Base-by-base conservation (phyloP, 768 basidiomycete genomes). In the Filobasidium floriforme region DNA sequence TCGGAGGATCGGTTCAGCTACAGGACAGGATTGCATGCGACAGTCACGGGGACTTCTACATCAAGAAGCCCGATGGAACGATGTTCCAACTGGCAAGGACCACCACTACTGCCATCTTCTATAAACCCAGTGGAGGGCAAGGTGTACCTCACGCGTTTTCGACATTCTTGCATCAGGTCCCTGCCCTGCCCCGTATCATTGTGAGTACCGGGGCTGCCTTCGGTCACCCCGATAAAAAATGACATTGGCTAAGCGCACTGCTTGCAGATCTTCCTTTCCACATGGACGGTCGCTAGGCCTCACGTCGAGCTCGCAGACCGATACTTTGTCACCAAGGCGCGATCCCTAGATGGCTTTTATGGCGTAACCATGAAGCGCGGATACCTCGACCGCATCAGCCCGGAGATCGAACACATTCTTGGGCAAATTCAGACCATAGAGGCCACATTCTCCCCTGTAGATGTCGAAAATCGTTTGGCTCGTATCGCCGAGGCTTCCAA, bases 61-160 rank as follows among this genome's bases (percentile, higher is more conserved):
- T 59, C 63, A 59, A 59, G 63, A 57, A n/a, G 37, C 46, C 24
- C 12, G 46, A 49, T 62, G 62, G 60, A 32, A 64, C 71, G 15
- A 69, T 72, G 52, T 72, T 70, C 9, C 70, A 77, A 60, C 72
- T 83, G 7, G 72, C 73, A 14, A 76, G 85, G 5, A 82, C 86
- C 43, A 81, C 83, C 1, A 83, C 82, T 0, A 82, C 83, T 66
- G 84, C 85, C 5, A 77, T 86, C 10, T 86, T 85, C 75, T 84
- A 86, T 72, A 85, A 85, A 75, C 75, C 83, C 41, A 76, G 83
- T 0, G 77, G 80, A 11, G 84, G 83, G 1, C 79, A 79, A 55
- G 86, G 86, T 46, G 84, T 85, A 9, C 87, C 87, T 3, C 86
- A 87, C 66, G 83, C 85, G 0, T 88, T 88, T 67, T 80, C 82